Percentiles rank a stretch among this genome's conserved stretches.
These are phyloP conservation scores for Aspergillus incahuasiensis DNA, from an alignment of 495 filamentous ascomycete genomes.

Conservation along the genomic window DNA sequence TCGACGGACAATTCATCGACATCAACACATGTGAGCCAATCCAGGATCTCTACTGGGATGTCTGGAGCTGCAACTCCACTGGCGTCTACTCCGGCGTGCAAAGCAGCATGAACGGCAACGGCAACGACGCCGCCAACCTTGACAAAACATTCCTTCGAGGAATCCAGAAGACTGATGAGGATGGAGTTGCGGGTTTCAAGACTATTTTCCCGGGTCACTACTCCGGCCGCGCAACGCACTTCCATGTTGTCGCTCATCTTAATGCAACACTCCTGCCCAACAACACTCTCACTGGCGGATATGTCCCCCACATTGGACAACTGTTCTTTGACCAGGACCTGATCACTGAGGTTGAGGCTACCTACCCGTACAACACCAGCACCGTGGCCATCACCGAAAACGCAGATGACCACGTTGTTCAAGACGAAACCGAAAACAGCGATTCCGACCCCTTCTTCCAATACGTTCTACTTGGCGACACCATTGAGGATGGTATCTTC, in stretches of 20 bases:
- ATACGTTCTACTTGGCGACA: conserved; percentile 52
- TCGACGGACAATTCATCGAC: conserved; percentile 54
- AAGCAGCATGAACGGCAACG: conserved; percentile 20
- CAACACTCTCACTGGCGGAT: conserved; percentile 45
- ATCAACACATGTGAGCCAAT: conserved; percentile 48
- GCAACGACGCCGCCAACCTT: conserved; percentile 30
- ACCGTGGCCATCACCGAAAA: conserved; percentile 42
- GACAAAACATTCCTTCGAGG: conserved; percentile 49
- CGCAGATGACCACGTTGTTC: conserved; percentile 44
- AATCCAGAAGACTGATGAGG: conserved; percentile 41
- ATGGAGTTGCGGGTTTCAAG: conserved; percentile 46
- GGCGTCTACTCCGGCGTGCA: conserved; percentile 44
- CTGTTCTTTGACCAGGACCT: conserved; percentile 56
- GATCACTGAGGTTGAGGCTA: conserved; percentile 39
- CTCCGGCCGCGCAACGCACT: conserved; percentile 43
- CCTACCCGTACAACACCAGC: conserved; percentile 53
- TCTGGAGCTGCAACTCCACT: conserved; percentile 55
- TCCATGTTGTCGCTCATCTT: conserved; percentile 45
- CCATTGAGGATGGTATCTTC: conserved; percentile 49
- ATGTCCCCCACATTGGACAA: conserved; percentile 53
- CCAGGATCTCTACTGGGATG: conserved; percentile 44
- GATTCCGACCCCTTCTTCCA: conserved; percentile 54
- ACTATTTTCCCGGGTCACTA: conserved; percentile 54
- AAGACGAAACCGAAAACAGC: conserved; percentile 39
- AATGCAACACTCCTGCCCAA: conserved; percentile 41